A percentile compares a stretch with the other conserved stretches of the same genome.
These are phyloP conservation scores for Cercis canadensis DNA, from an alignment of 306 rosid species.

Conservation along the genomic window DNA sequence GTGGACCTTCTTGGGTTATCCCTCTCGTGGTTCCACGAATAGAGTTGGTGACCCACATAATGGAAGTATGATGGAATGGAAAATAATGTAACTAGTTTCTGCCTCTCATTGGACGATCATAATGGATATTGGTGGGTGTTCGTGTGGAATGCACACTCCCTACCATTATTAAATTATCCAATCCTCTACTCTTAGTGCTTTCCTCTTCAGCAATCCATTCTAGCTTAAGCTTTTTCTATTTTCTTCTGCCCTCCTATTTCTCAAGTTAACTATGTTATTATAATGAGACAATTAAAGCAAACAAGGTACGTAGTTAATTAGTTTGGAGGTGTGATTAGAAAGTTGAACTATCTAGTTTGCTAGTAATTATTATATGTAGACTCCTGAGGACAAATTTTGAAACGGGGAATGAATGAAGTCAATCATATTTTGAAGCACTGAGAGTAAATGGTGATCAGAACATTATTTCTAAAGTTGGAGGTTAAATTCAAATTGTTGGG, in stretches of 20 bases:
- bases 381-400: not conserved
- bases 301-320: not conserved
- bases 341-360: not conserved
- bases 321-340: not conserved
- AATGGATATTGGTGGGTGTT: constrained; percentile 64
- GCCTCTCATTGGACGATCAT: constrained; percentile 32
- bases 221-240: not conserved
- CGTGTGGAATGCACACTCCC: constrained; percentile 81
- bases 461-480: too few relatives aligned
- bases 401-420: not conserved
- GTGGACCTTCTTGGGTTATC: constrained; percentile 38
- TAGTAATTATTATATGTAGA: too few relatives aligned
- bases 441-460: too few relatives aligned
- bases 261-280: not conserved
- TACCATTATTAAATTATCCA: constrained; percentile 53
- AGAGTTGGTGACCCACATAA: constrained; percentile 38
- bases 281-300: not conserved
- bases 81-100: constrained; percentile 33
- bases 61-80: constrained; percentile 40
- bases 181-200: constrained; percentile 57
- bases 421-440: too few relatives aligned
- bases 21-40: constrained; percentile 3
- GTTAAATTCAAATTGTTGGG: too few relatives aligned
- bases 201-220: constrained; percentile 82
- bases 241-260: not conserved